Conservation (phyloP, 768 basidiomycete genomes). For the Dentipellis fragilis region DNA sequence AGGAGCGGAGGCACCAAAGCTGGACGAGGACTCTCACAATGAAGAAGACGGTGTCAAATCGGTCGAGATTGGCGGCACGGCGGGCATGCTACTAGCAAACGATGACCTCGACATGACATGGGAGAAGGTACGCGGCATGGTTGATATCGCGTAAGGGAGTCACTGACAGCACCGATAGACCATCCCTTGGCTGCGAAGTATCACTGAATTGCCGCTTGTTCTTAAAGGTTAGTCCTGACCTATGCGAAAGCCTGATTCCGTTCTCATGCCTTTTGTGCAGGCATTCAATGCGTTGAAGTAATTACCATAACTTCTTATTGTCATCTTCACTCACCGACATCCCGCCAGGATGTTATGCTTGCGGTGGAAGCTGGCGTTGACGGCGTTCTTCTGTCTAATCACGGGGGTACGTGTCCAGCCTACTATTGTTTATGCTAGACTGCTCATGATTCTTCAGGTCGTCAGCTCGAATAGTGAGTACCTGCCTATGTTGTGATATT, state of each 20-base stretch:
- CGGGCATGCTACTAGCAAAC: slow-evolving; percentile 11
- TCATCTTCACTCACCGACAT: no score
- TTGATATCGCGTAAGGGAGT: background rate
- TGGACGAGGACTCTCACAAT: slow-evolving; percentile 19
- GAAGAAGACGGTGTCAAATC: background rate
- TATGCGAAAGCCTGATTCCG: background rate
- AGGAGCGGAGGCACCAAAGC: background rate
- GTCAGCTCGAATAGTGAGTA: slow-evolving; percentile 73
- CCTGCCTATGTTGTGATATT: background rate
- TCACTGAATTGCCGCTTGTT: slow-evolving; percentile 80
- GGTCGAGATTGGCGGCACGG: background rate
- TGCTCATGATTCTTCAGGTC: slow-evolving; percentile 30
- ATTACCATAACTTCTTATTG: background rate
- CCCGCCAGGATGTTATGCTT: slow-evolving; percentile 59
- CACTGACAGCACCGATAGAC: slow-evolving; percentile 77
- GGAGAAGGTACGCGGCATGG: slow-evolving; percentile 38
- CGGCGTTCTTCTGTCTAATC: slow-evolving; percentile 78
- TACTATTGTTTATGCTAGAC: background rate
- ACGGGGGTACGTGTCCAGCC: slow-evolving; percentile 35
- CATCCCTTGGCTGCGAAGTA: slow-evolving; percentile 54
- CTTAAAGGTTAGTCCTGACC: slow-evolving; percentile 66
- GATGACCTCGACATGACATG: slow-evolving; percentile 74
- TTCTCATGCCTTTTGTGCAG: background rate
- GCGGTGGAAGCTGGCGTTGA: slow-evolving; percentile 70
- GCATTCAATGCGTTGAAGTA: slow-evolving; percentile 30